Base-by-base conservation (phyloP, 805 yeast species). In the Pichia phayaonensis region DNA sequence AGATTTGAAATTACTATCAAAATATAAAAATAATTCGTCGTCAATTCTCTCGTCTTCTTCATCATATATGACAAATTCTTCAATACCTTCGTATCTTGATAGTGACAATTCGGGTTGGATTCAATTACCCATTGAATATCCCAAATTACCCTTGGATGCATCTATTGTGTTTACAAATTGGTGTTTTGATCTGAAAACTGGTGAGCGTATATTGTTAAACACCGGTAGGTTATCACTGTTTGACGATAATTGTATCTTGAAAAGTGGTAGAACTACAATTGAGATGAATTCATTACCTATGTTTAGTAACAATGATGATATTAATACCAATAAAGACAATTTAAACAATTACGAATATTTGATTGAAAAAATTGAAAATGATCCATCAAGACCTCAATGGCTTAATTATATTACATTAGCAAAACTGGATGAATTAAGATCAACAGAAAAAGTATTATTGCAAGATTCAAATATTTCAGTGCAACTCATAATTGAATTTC, bases 121-220 rank as follows among this genome's bases (percentile, higher is more conserved):
- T 21, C 75, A 77, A 44, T 64, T 94, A 44, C 92, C 97, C 0
- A 75, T 90, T 2, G 72, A 74, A 48, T 80, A 86, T 56, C 76
- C 77, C 48, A 94, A 89, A 59, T 64, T 92, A n/a, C 83, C 87
- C 2, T 62, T 80, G 38, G 76, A 78, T 40, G 67, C 94, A 5
- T 75, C 72, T 54, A 63, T 90, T 18, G 75, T 76, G 48, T 71
- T 94, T 23, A 72, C 77, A 2, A 56, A 90, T 2, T 86, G 83
- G 79, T 95, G 86, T 55, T 83, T 79, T 52, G 76, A 77, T 29
- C 47, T 55, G 13, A 79, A 81, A 10, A 77, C 81, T 0, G 65
- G 68, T 5, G 69, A 74, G 8, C 68, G 65, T 23, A 56, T 74
- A 1, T 67, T 77, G 0, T 83, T 86, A 64, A 94, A 90, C 8